A percentile compares a stretch with the other conserved stretches of the same genome.
These are phyloP conservation scores for Iodosphaeria phyllophila DNA, from an alignment of 2,329 filamentous ascomycete species.

Conservation along the genomic window DNA sequence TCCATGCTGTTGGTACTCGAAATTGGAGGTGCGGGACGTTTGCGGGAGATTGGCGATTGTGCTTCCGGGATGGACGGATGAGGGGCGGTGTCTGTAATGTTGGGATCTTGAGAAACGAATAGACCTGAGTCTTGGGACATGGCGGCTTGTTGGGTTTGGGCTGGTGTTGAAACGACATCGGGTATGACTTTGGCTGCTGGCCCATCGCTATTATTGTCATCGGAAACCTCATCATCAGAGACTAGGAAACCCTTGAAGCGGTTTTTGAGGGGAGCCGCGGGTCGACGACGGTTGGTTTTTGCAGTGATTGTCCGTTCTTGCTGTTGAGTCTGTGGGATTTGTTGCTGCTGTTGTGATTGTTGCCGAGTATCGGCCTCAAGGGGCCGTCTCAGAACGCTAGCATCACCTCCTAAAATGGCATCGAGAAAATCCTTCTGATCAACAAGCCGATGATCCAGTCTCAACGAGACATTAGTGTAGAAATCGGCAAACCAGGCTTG, in stretches of 20 bases:
- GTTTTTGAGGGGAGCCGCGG: constrained; percentile 24
- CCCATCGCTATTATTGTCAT: constrained; percentile 20
- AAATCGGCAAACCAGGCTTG: constrained; percentile 52
- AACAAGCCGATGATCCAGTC: constrained; percentile 64
- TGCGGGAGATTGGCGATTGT: too few species aligned
- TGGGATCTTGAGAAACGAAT: constrained; percentile 34
- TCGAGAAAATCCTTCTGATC: constrained; percentile 86
- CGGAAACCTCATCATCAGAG: constrained; percentile 7
- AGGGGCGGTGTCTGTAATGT: too few species aligned
- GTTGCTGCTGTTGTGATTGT: constrained; percentile 10
- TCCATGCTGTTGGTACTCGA: constrained; percentile 49
- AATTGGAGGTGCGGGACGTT: constrained; percentile 23
- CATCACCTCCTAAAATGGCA: constrained; percentile 67
- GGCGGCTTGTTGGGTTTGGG: constrained; percentile 1
- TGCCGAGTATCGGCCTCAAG: constrained; percentile 32
- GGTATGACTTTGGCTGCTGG: too few species aligned
- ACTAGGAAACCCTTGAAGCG: constrained; percentile 63
- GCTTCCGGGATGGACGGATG: too few species aligned
- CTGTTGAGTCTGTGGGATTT: constrained; percentile 2
- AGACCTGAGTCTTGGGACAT: constrained; percentile 22
- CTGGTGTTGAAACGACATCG: constrained; percentile 7
- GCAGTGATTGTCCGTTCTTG: too few species aligned
- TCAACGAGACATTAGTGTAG: constrained; percentile 46
- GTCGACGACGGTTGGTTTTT: constrained; percentile 16
- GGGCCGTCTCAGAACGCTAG: constrained; percentile 48